Evolutionary conservation across 176 grass and related monocot species (phyloP).

Genomic region (Miscanthus lutarioriparius): DNA sequence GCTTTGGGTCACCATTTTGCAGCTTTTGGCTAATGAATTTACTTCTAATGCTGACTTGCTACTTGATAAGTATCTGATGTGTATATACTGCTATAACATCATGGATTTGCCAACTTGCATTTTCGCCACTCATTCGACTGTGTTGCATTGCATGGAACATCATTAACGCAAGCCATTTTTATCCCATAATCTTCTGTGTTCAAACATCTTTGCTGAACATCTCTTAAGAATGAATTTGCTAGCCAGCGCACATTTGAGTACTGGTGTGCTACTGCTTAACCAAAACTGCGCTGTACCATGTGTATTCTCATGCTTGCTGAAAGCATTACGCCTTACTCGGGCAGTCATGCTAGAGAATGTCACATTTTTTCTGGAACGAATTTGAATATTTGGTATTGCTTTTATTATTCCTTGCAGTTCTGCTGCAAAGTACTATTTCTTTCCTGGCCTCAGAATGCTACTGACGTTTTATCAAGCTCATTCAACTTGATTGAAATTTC

Average conservation of each 20-base stretch:
- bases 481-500: slow-evolving; percentile 16
- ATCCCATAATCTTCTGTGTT: not conserved
- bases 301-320: not conserved
- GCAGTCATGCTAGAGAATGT: not conserved
- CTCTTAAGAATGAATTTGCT: not conserved
- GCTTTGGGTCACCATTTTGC: not conserved
- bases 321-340: not conserved
- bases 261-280: not conserved
- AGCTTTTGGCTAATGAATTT: slow-evolving; percentile 15
- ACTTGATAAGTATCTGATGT: slow-evolving; percentile 15
- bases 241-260: not conserved
- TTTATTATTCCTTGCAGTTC: not conserved
- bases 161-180: not conserved
- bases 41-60: not conserved
- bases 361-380: not conserved
- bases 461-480: slow-evolving; percentile 7
- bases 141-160: not conserved
- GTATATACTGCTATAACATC: not conserved
- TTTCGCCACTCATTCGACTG: not conserved
- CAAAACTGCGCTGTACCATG: not conserved
- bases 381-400: not conserved
- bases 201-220: slow-evolving; percentile 4
- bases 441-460: slow-evolving; percentile 2
- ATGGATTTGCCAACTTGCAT: not conserved
- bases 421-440: slow-evolving; percentile 3